These are phyloP conservation scores for Narthecium ossifragum DNA, from an alignment of 106 monocot species.

Conservation along the genomic window DNA sequence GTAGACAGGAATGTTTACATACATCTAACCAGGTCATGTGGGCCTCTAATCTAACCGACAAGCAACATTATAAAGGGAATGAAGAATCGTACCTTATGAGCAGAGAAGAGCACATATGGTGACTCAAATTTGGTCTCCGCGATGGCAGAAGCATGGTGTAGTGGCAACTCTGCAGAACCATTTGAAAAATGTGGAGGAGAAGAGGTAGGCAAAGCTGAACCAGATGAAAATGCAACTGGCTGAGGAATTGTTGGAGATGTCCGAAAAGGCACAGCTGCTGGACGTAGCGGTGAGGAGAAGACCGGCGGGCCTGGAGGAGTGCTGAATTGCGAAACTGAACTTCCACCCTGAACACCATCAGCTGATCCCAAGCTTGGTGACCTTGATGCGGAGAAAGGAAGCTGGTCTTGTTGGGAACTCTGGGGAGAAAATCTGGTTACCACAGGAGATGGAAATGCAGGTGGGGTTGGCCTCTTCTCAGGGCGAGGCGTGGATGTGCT, in stretches of 20 bases:
- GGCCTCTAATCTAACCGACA: no score
- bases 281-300: constrained; percentile 73
- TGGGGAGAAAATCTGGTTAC: constrained; percentile 18
- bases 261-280: constrained; percentile 67
- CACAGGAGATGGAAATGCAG: constrained; percentile 35
- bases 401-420: constrained; percentile 15
- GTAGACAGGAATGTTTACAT: no score
- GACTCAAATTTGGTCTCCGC: constrained; percentile 55
- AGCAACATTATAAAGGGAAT: no score
- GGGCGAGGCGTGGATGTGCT: constrained; percentile 31
- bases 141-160: constrained; percentile 29
- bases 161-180: constrained; percentile 49
- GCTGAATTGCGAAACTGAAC: constrained; percentile 50
- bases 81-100: constrained; percentile 66
- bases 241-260: constrained; percentile 64
- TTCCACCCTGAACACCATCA: constrained; percentile 22
- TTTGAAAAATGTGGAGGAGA: constrained; percentile 53
- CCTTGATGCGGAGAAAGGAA: constrained; percentile 15
- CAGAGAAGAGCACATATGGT: constrained; percentile 87
- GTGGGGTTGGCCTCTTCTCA: constrained; percentile 27
- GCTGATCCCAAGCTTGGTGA: constrained; percentile 14
- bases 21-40: no score
- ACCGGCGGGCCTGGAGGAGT: constrained; percentile 86
- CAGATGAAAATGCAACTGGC: constrained; percentile 41
- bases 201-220: constrained; percentile 53